Conservation (phyloP, 345 rosid species). For the Draba incana region DNA sequence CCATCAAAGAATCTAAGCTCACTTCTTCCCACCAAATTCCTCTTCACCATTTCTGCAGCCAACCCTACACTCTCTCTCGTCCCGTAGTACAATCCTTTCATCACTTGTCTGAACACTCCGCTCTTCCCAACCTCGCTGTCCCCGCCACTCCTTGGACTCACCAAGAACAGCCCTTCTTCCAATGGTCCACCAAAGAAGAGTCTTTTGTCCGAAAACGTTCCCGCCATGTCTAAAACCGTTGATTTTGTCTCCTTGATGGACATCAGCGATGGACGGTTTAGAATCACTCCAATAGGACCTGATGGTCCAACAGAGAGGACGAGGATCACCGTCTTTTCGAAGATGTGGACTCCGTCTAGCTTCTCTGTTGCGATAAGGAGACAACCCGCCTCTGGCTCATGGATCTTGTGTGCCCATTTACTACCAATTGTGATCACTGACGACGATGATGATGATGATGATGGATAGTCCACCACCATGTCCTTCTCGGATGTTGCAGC, state of each 20-base stretch:
- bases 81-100: conserved; percentile 81
- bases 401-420: conserved; percentile 86
- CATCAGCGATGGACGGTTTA: conserved; percentile 85
- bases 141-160: conserved; percentile 48
- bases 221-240: conserved; percentile 51
- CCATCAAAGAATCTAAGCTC: conserved; percentile 93
- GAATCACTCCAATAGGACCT: conserved; percentile 78
- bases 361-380: conserved; percentile 84
- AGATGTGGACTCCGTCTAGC: conserved; percentile 85
- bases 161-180: conserved; percentile 74
- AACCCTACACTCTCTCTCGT: conserved; percentile 75
- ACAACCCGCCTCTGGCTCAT: conserved; percentile 82
- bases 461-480: conserved; percentile 40
- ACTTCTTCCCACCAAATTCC: conserved; percentile 59
- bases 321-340: conserved; percentile 83
- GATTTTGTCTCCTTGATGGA: conserved; percentile 79
- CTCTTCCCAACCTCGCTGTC: conserved; percentile 53
- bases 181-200: conserved; percentile 93
- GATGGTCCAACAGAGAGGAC: conserved; percentile 71
- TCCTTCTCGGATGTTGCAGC: conserved; percentile 40
- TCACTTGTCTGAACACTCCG: conserved; percentile 69
- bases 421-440: conserved; percentile 45
- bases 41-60: conserved; percentile 84
- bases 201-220: conserved; percentile 64
- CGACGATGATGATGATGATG: conserved; percentile 23